Evolutionary conservation across 768 basidiomycete genomes (phyloP), one percentile per base, ranked within the genome.

Genomic region (Podaxis sp.): DNA sequence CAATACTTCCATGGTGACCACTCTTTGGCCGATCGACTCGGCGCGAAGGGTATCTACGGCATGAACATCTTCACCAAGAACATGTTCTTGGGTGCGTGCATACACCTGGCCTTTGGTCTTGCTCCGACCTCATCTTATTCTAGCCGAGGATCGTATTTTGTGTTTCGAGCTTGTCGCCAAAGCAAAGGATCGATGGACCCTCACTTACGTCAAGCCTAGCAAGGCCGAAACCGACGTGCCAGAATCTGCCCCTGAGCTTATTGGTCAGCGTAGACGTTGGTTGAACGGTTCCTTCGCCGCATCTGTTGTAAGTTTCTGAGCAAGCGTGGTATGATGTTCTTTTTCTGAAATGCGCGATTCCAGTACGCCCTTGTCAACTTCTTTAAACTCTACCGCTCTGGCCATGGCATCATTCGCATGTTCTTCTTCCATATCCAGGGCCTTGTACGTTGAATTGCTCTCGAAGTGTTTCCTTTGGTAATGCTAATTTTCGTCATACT

Each of bases 21-120:
- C 72, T 91, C 89, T 30, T 79, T 97, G 69, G 95, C 96, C 17
- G 94, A 94, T 66, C 89, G 96, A 58, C 86, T 97, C 50, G 96
- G 96, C 11, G 79, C 86, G 26, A 96, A 97, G 77, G 96, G 96
- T 76, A 93, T 96, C 60, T 87, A 96, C 65, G 95, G 95, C 50
- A 97, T 97, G 96, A 89, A 90, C 74, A 96, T 97, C 69, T 96
- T 97, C 80, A 95, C 93, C 38, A 96, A 96, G 78, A 96, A 96
- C 70, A 83, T 83, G 82, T 83, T 83, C 70, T 77, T 82, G 71
- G 80, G 78, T 77, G 65, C 15, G 73, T 70, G 20, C 20, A n/a
- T 15, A 26, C 33, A 15, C 33, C 24, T 17, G 26, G 10, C 20
- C n/a, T 50, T 33, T 48, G 58, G 3, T 8, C 54, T 1, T 13